Evolutionary conservation across 169 alveolate species (phyloP).

Genomic region (Theileria sp.): DNA sequence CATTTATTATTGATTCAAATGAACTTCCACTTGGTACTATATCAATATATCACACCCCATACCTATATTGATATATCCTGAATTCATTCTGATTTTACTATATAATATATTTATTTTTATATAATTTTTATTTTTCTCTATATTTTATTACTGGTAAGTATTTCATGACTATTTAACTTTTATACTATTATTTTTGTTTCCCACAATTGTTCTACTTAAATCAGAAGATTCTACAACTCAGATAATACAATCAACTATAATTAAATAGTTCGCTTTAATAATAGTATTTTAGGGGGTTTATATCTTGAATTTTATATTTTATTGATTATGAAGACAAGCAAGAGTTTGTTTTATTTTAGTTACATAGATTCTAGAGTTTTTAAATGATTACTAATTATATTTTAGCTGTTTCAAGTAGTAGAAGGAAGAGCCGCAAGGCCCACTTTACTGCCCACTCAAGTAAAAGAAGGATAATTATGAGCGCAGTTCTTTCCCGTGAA

Average conservation of each 20-base stretch:
- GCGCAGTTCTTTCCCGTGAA: conserved; percentile 94
- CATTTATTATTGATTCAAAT: too few species aligned
- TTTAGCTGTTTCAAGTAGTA: conserved; percentile 82
- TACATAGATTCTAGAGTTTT: not conserved
- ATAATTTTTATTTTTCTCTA: not conserved
- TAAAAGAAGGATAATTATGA: conserved; percentile 95
- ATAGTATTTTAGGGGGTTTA: not conserved
- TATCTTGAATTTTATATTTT: conserved; percentile 1
- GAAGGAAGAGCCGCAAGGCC: conserved; percentile 95
- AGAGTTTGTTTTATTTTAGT: conserved; percentile 32
- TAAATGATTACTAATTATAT: conserved; percentile 1
- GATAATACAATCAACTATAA: not conserved
- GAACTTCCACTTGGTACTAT: not conserved
- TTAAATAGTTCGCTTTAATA: not conserved
- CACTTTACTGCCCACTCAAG: conserved; percentile 97
- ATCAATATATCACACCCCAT: not conserved
- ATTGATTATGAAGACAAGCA: conserved; percentile 61
- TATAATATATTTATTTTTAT: too few species aligned
- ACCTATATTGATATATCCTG: not conserved
- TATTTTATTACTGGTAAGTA: not conserved
- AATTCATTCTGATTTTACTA: not conserved
- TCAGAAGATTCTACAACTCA: not conserved
- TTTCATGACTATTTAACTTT: not conserved
- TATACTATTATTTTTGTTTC: not conserved
- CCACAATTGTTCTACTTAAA: not conserved